Evolutionary conservation across 257 asterid species (phyloP).

Genomic region (Marsdenia floribunda): DNA sequence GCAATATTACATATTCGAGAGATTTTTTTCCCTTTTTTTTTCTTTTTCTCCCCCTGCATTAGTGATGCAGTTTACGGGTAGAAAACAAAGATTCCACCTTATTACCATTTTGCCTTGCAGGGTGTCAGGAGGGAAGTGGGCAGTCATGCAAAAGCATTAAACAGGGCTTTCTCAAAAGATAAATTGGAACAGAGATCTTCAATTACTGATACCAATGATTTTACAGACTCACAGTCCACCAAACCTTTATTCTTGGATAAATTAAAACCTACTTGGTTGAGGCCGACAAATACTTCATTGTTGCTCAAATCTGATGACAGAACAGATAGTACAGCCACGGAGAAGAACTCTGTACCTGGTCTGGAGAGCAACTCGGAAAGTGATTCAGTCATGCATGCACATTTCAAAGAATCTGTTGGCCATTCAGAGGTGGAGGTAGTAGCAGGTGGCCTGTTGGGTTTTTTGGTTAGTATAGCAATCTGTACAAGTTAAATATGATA

Average conservation of each 20-base stretch:
- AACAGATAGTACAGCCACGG: constrained; percentile 4
- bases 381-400: constrained; percentile 10
- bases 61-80: not conserved
- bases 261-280: constrained; percentile 23
- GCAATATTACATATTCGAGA: not conserved
- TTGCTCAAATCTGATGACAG: constrained; percentile 37
- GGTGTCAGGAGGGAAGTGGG: constrained; percentile 98
- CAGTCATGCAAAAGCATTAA: constrained; percentile 64
- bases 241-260: constrained; percentile 30
- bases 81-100: not conserved
- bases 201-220: constrained; percentile 22
- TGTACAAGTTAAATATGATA: constrained; percentile 16
- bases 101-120: constrained; percentile 34
- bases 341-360: constrained; percentile 13
- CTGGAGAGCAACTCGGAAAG: constrained; percentile 24
- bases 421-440: constrained; percentile 80
- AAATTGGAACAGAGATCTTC: constrained; percentile 30
- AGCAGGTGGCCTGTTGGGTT: constrained; percentile 87
- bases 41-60: too few relatives aligned
- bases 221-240: constrained; percentile 22
- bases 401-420: constrained; percentile 78
- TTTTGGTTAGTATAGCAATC: constrained; percentile 56
- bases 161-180: constrained; percentile 39
- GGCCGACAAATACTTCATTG: constrained; percentile 28
- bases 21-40: not conserved